Evolutionary conservation across 495 filamentous ascomycete genomes (phyloP).

Genomic region (Aspergillus ostianus): DNA sequence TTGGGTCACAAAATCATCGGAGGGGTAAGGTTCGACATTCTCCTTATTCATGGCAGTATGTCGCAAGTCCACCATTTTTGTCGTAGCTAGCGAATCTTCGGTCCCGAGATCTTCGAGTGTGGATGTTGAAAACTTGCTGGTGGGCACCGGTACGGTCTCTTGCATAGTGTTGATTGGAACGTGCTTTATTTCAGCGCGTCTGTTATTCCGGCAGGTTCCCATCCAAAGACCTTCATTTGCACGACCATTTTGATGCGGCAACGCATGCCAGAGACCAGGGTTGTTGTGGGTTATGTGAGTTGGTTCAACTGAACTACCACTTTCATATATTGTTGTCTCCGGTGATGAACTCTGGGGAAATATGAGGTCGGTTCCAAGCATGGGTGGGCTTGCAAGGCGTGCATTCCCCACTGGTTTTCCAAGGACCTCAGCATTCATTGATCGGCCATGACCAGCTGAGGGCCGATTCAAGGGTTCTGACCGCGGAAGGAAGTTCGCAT

Average conservation of each 20-base stretch:
- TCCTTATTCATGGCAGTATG: neutral
- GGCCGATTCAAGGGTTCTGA: neutral
- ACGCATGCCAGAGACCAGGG: slow-evolving; percentile 44
- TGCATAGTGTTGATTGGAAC: neutral
- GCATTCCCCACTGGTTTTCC: slow-evolving; percentile 32
- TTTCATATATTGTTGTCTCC: slow-evolving; percentile 74
- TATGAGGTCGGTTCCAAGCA: slow-evolving; percentile 74
- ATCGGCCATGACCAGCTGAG: neutral
- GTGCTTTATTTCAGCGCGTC: slow-evolving; percentile 8
- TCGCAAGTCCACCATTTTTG: neutral
- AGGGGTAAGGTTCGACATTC: neutral
- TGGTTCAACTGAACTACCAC: slow-evolving; percentile 46
- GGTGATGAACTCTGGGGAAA: slow-evolving; percentile 79
- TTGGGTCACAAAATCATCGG: slow-evolving; percentile 30
- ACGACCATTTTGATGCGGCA: slow-evolving; percentile 24
- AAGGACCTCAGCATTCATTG: slow-evolving; percentile 16
- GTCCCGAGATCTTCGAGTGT: neutral
- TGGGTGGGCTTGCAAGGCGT: slow-evolving; percentile 66
- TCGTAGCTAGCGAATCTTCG: neutral
- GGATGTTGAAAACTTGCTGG: neutral
- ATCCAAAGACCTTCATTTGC: slow-evolving; percentile 64
- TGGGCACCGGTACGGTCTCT: neutral
- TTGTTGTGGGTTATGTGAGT: slow-evolving; percentile 26
- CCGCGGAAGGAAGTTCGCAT: slow-evolving; percentile 20
- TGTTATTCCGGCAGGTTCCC: slow-evolving; percentile 48